phyloP scores from a whole-genome alignment of 129 eudicot genomes.

The Dittrichia graveolens region DNA sequence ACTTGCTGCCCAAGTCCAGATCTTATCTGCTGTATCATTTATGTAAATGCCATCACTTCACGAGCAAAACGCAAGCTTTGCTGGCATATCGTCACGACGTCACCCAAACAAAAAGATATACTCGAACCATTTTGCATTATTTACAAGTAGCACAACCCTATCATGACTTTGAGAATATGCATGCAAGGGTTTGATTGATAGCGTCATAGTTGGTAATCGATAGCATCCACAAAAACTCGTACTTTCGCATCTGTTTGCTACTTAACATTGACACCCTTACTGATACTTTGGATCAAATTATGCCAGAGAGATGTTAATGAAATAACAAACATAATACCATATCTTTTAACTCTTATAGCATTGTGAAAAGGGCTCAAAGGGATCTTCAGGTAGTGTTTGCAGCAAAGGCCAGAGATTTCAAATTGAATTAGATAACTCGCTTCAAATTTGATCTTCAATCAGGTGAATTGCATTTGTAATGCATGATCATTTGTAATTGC shows the following conservation, averaged over 20 bases:
- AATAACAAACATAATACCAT: conserved; percentile 5
- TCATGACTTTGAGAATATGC: background rate
- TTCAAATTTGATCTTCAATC: background rate
- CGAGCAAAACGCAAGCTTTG: no score
- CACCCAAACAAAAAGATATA: background rate
- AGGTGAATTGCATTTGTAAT: background rate
- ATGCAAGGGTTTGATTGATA: background rate
- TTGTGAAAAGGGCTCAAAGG: background rate
- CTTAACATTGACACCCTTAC: background rate
- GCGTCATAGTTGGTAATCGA: background rate
- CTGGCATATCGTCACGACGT: background rate
- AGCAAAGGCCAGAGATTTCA: background rate
- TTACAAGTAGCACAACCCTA: conserved; percentile 19
- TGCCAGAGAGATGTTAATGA: background rate
- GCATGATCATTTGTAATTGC: background rate
- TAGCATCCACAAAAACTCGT: background rate
- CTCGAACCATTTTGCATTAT: background rate
- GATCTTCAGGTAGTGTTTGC: background rate
- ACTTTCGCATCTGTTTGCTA: background rate
- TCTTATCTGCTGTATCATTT: no score
- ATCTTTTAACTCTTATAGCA: background rate
- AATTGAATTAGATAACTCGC: background rate
- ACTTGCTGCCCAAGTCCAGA: no score
- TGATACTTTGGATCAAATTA: background rate
- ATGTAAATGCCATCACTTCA: no score